These are phyloP conservation scores for Hemileccinum impolitum DNA, from an alignment of 768 basidiomycete species.

Conservation along the genomic window DNA sequence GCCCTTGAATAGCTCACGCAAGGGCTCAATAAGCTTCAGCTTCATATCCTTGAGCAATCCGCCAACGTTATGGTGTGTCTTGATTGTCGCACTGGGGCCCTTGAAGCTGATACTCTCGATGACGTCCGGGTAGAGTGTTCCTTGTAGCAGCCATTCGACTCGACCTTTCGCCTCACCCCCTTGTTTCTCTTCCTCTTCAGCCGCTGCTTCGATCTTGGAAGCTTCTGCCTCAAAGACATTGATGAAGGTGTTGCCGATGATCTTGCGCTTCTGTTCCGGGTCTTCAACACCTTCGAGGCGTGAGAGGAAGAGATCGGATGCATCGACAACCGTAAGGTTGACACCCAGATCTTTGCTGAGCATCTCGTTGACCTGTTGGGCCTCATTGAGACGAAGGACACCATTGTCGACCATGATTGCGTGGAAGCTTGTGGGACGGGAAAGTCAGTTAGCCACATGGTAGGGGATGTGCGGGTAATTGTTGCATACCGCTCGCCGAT, in stretches of 20 bases:
- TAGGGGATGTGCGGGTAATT: background rate
- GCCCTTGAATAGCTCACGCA: slow-evolving; percentile 99
- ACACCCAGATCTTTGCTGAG: slow-evolving; percentile 91
- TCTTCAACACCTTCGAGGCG: slow-evolving; percentile 91
- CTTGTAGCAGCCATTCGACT: slow-evolving; percentile 97
- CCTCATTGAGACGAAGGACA: slow-evolving; percentile 90
- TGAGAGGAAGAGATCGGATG: slow-evolving; percentile 88
- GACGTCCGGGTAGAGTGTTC: slow-evolving; percentile 97
- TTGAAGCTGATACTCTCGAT: slow-evolving; percentile 99
- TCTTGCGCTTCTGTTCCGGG: slow-evolving; percentile 95
- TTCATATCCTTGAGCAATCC: slow-evolving; percentile 97
- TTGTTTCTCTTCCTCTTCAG: slow-evolving; percentile 67
- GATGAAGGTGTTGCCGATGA: slow-evolving; percentile 99
- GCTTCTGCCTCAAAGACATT: slow-evolving; percentile 97
- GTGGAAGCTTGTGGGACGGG: slow-evolving; percentile 67
- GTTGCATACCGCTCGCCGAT: slow-evolving; percentile 84
- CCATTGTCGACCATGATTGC: slow-evolving; percentile 99
- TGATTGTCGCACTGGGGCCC: slow-evolving; percentile 98
- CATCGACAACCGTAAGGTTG: slow-evolving; percentile 93
- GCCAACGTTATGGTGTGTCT: slow-evolving; percentile 99
- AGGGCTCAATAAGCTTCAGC: slow-evolving; percentile 95
- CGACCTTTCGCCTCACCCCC: slow-evolving; percentile 77
- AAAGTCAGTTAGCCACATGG: background rate
- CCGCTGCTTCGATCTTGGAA: slow-evolving; percentile 76
- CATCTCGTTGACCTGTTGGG: slow-evolving; percentile 88